Evolutionary conservation across 2,329 filamentous ascomycete genomes (phyloP).

Genomic region (Alternaria viburni): DNA sequence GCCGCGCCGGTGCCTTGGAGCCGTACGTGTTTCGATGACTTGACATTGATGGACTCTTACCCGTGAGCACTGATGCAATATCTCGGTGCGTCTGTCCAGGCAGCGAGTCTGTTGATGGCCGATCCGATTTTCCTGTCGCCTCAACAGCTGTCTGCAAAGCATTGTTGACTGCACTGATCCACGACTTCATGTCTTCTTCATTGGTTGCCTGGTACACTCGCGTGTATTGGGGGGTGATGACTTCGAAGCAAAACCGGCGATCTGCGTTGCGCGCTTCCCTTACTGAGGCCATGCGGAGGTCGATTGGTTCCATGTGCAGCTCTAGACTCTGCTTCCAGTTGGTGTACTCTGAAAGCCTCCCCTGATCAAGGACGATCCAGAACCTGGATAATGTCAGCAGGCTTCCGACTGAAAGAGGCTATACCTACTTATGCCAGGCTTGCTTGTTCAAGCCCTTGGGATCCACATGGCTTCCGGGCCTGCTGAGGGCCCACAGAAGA

Average conservation of each 20-base stretch:
- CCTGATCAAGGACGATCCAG: slow-evolving; percentile 97
- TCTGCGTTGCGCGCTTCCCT: slow-evolving; percentile 94
- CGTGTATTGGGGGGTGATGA: slow-evolving; percentile 95
- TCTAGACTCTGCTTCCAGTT: slow-evolving; percentile 99
- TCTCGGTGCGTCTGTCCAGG: slow-evolving; percentile 72
- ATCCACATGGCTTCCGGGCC: slow-evolving; percentile 92
- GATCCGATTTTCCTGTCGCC: slow-evolving; percentile 65
- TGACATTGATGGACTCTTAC: slow-evolving; percentile 80
- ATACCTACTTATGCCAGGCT: slow-evolving; percentile 93
- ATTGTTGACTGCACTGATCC: slow-evolving; percentile 97
- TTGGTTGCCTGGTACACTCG: slow-evolving; percentile 97
- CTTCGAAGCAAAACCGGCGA: slow-evolving; percentile 94
- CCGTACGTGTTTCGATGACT: slow-evolving; percentile 58
- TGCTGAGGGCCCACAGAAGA: slow-evolving; percentile 89
- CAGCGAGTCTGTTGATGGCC: slow-evolving; percentile 59
- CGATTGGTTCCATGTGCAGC: slow-evolving; percentile 96
- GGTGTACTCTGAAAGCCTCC: slow-evolving; percentile 95
- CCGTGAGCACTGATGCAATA: slow-evolving; percentile 90
- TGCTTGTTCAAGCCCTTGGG: slow-evolving; percentile 95
- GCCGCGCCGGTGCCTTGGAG: slow-evolving; percentile 72
- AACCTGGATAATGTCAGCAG: slow-evolving; percentile 66
- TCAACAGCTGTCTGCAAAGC: slow-evolving; percentile 96
- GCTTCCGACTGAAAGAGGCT: not conserved
- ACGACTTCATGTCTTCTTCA: slow-evolving; percentile 96
- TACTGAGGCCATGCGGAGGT: slow-evolving; percentile 94